Percentiles rank a stretch among this genome's conserved stretches.
These are phyloP conservation scores for Ceratobasidium sp. DNA, from an alignment of 1,284 basidiomycete species.

Conservation along the genomic window DNA sequence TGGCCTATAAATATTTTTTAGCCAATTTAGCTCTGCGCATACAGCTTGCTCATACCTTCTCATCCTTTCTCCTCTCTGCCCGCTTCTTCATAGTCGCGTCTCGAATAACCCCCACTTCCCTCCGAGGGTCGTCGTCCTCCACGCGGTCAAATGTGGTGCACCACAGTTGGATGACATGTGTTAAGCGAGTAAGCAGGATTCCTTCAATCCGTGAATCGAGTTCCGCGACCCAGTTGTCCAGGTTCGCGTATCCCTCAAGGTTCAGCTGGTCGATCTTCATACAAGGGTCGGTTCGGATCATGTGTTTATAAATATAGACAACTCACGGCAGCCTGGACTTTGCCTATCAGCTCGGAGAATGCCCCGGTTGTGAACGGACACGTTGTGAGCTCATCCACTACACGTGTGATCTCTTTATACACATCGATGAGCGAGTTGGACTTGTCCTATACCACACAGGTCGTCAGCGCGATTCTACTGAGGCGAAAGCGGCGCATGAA, in stretches of 20 bases:
- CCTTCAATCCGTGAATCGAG: slow-evolving; percentile 88
- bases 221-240: slow-evolving; percentile 95
- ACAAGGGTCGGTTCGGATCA: background rate
- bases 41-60: slow-evolving; percentile 64
- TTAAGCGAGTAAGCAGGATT: slow-evolving; percentile 82
- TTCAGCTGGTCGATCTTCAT: slow-evolving; percentile 90
- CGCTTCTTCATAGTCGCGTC: slow-evolving; percentile 71
- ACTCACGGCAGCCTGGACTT: slow-evolving; percentile 86
- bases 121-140: slow-evolving; percentile 70
- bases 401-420: slow-evolving; percentile 84
- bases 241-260: slow-evolving; percentile 95
- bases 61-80: slow-evolving; percentile 71
- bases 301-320: background rate
- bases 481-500: slow-evolving; percentile 3
- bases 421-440: slow-evolving; percentile 93
- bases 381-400: slow-evolving; percentile 86
- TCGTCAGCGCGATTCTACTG: background rate
- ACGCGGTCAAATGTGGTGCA: slow-evolving; percentile 83
- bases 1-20: slow-evolving; percentile 47
- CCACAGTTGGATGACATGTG: slow-evolving; percentile 86
- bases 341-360: slow-evolving; percentile 80
- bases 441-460: slow-evolving; percentile 73
- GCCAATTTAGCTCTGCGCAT: slow-evolving; percentile 7
- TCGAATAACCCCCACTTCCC: slow-evolving; percentile 63
- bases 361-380: slow-evolving; percentile 87